Percentiles rank a stretch among this genome's conserved stretches.
phyloP scores from a whole-genome alignment of 345 rosid genomes.

The Rhizophora apiculata region DNA sequence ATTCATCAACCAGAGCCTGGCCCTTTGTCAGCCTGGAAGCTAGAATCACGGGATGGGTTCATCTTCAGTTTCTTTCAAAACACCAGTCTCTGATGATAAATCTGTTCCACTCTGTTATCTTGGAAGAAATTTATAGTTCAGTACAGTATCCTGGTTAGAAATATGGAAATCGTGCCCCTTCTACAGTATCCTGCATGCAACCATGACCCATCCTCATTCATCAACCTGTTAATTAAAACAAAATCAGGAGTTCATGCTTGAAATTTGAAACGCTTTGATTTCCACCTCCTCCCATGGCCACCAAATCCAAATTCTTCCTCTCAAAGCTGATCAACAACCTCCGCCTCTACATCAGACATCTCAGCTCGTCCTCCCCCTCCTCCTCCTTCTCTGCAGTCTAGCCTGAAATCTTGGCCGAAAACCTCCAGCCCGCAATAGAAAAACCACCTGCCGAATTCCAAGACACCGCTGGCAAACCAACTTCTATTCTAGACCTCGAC shows the following conservation, averaged over 20 bases:
- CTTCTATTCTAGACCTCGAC: slow-evolving; percentile 37
- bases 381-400: slow-evolving; percentile 19
- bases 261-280: too few relatives aligned
- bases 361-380: slow-evolving; percentile 14
- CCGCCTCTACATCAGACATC: slow-evolving; percentile 26
- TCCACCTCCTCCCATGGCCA: neutral
- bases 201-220: too few relatives aligned
- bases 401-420: slow-evolving; percentile 13
- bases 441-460: neutral
- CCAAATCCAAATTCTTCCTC: slow-evolving; percentile 32
- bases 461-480: neutral
- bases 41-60: slow-evolving; percentile 14
- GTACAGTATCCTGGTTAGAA: neutral
- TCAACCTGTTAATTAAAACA: too few relatives aligned
- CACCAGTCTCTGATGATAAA: neutral
- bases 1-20: slow-evolving; percentile 40
- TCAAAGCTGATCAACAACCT: slow-evolving; percentile 32
- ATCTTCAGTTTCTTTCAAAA: neutral
- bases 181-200: too few relatives aligned
- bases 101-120: neutral
- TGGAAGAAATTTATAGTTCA: neutral
- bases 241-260: too few relatives aligned
- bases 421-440: neutral
- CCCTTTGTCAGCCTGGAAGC: slow-evolving; percentile 36
- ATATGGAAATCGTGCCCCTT: too few relatives aligned